These are phyloP conservation scores for Phoma sp. DNA, from an alignment of 2,329 filamentous ascomycete species.

Conservation along the genomic window DNA sequence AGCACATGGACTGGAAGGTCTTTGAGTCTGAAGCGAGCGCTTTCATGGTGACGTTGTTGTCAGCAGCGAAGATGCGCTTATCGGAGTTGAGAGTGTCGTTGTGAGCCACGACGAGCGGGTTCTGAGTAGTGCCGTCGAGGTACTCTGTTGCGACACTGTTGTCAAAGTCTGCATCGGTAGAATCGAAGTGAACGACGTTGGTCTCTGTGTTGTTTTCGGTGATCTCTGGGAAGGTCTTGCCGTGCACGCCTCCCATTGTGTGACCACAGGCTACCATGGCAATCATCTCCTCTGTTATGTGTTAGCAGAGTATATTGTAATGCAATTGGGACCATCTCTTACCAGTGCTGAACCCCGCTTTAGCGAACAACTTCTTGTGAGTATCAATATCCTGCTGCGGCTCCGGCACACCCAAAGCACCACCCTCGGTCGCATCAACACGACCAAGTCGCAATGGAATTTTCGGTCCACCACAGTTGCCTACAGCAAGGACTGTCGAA, in stretches of 20 bases:
- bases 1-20: conserved; percentile 27
- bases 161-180: conserved; percentile 33
- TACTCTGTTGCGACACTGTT: conserved; percentile 43
- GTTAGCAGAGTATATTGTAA: neutral
- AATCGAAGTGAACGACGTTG: conserved; percentile 34
- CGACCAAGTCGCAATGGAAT: conserved; percentile 42
- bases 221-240: conserved; percentile 39
- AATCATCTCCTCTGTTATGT: conserved; percentile 27
- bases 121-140: conserved; percentile 35
- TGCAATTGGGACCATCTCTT: conserved; percentile 15
- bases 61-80: conserved; percentile 39
- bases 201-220: conserved; percentile 26
- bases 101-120: conserved; percentile 32
- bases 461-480: conserved; percentile 36
- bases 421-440: conserved; percentile 41
- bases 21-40: conserved; percentile 27
- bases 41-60: conserved; percentile 41
- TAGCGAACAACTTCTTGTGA: conserved; percentile 37
- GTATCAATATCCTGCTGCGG: conserved; percentile 40
- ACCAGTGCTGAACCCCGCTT: conserved; percentile 37
- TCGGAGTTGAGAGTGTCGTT: conserved; percentile 44
- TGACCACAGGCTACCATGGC: conserved; percentile 46
- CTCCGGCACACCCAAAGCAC: conserved; percentile 40
- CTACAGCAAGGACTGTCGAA: conserved; percentile 38
- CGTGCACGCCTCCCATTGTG: conserved; percentile 45